phyloP scores from a whole-genome alignment of 2,329 filamentous ascomycete species.

The Apiospora marii region DNA sequence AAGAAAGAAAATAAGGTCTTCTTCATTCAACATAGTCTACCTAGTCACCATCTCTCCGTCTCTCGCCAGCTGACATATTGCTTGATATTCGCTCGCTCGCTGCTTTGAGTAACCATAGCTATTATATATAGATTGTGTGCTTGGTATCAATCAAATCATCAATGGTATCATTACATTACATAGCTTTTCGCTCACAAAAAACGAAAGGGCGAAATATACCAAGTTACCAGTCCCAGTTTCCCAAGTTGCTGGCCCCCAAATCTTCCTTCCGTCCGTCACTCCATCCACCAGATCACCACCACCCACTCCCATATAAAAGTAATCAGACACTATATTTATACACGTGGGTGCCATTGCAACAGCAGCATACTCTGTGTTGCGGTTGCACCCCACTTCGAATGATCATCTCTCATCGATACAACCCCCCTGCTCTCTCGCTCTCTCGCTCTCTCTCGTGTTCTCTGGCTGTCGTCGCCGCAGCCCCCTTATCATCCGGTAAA shows the following conservation, averaged over 20 bases:
- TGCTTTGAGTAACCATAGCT: conserved; percentile 2
- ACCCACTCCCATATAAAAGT: conserved; percentile 7
- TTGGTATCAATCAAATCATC: conserved; percentile 25
- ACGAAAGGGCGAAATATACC: conserved; percentile 20
- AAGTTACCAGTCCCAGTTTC: conserved; percentile 19
- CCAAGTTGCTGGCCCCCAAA: conserved; percentile 10
- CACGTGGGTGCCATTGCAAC: not conserved
- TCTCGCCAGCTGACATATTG: not conserved
- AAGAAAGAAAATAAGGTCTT: not conserved
- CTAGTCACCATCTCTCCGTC: not conserved
- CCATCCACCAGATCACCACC: not conserved
- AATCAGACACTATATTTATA: conserved; percentile 26
- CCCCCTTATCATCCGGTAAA: not conserved
- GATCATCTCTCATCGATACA: conserved; percentile 10
- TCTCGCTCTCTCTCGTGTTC: not conserved
- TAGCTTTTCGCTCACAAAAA: conserved; percentile 20
- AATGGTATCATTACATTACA: conserved; percentile 26
- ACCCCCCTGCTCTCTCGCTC: not conserved
- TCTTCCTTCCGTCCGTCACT: not conserved
- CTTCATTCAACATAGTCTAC: not conserved
- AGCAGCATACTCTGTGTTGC: conserved; percentile 3
- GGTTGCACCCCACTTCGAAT: not conserved
- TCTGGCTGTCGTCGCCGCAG: not conserved
- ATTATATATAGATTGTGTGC: conserved; percentile 7
- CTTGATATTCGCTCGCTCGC: not conserved